A percentile compares a stretch with the other conserved stretches of the same genome.
Conservation (phyloP, 2,329 filamentous ascomycete species). For the Hymenoscyphus scutula region DNA sequence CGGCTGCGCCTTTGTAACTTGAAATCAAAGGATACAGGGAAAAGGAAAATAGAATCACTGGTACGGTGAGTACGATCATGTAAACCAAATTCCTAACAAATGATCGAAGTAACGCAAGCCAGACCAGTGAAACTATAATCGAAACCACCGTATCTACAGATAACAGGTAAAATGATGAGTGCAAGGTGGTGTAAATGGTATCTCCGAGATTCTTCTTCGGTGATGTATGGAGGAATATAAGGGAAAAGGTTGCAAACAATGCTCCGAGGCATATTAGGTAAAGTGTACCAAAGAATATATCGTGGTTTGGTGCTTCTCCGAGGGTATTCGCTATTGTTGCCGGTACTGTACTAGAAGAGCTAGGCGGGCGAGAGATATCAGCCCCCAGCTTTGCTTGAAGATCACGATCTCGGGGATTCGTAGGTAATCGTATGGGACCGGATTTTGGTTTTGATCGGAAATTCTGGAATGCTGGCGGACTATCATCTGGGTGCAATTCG, state of each 20-base stretch:
- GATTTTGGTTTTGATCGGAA: slow-evolving; percentile 42
- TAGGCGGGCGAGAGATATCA: slow-evolving; percentile 30
- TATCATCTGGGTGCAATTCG: slow-evolving; percentile 51
- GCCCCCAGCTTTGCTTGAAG: slow-evolving; percentile 23
- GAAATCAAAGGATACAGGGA: slow-evolving; percentile 88
- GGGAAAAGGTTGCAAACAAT: slow-evolving; percentile 81
- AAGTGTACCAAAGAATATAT: slow-evolving; percentile 87
- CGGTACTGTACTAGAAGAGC: slow-evolving; percentile 42
- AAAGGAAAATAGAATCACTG: slow-evolving; percentile 82
- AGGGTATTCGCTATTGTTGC: slow-evolving; percentile 56
- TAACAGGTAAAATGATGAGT: slow-evolving; percentile 83
- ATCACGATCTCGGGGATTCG: slow-evolving; percentile 25
- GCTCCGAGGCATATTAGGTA: slow-evolving; percentile 83
- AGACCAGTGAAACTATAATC: slow-evolving; percentile 80
- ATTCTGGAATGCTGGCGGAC: slow-evolving; percentile 61
- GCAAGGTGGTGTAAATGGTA: slow-evolving; percentile 88
- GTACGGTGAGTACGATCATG: slow-evolving; percentile 78
- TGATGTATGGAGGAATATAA: slow-evolving; percentile 87
- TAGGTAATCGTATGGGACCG: slow-evolving; percentile 33
- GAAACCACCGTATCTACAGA: slow-evolving; percentile 91
- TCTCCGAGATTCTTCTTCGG: slow-evolving; percentile 75
- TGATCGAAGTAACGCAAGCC: slow-evolving; percentile 83
- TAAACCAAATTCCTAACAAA: slow-evolving; percentile 84
- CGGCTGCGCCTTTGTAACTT: slow-evolving; percentile 75
- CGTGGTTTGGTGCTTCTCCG: slow-evolving; percentile 74